phyloP scores from a whole-genome alignment of 192 early-diverging fungal genomes.

The Backusella tarrabulga region DNA sequence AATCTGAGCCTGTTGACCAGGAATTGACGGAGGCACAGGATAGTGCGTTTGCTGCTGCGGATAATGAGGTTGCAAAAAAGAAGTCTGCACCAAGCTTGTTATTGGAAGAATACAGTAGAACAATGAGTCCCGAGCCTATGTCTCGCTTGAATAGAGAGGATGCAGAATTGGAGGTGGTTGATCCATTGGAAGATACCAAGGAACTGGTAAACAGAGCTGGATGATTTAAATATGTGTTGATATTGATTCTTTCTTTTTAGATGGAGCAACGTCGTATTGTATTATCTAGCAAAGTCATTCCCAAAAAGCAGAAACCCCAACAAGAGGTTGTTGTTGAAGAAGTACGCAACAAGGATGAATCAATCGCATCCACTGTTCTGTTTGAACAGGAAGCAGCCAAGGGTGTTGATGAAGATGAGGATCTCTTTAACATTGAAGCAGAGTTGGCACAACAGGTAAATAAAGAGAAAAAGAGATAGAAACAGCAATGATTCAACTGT shows the following conservation, averaged over 20 bases:
- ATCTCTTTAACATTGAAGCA: conserved; percentile 76
- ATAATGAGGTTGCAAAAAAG: conserved; percentile 14
- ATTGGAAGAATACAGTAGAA: conserved; percentile 53
- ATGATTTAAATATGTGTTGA: background rate
- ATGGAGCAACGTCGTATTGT: conserved; percentile 52
- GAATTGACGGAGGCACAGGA: conserved; percentile 49
- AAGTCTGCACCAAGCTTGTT: conserved; percentile 8
- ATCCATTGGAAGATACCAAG: conserved; percentile 59
- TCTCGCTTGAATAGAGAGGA: conserved; percentile 53
- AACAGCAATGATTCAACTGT: background rate
- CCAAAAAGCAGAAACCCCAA: conserved; percentile 38
- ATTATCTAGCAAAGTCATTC: conserved; percentile 53
- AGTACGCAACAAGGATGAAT: conserved; percentile 15
- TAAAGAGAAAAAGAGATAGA: background rate
- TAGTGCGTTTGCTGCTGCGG: conserved; percentile 36
- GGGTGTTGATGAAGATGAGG: conserved; percentile 77
- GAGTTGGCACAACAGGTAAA: conserved; percentile 53
- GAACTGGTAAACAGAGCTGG: conserved; percentile 47
- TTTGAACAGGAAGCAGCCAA: conserved; percentile 72
- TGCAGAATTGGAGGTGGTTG: conserved; percentile 49
- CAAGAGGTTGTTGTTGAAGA: conserved; percentile 18
- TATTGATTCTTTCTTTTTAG: conserved; percentile 26
- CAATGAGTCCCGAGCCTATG: conserved; percentile 64
- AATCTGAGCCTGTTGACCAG: conserved; percentile 44
- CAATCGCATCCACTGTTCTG: conserved; percentile 48